phyloP scores from a whole-genome alignment of 2,329 filamentous ascomycete species.

The Ilyonectria robusta region DNA sequence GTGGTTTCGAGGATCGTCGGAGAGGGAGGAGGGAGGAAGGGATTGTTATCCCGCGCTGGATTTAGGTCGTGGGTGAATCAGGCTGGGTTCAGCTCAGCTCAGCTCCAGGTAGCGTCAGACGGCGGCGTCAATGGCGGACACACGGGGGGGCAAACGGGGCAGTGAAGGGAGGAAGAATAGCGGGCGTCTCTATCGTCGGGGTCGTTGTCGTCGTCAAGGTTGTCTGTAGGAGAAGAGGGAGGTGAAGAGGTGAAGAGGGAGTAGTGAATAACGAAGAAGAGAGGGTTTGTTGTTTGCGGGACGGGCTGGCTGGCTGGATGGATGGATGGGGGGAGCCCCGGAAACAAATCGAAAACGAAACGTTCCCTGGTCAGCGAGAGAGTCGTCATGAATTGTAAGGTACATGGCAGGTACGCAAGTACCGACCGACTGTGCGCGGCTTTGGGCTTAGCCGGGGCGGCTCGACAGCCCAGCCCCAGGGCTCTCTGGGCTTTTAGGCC shows the following conservation, averaged over 20 bases:
- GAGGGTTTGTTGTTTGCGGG: constrained; percentile 20
- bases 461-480: background rate
- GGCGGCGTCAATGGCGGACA: constrained; percentile 1
- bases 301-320: background rate
- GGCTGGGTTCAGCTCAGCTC: constrained; percentile 13
- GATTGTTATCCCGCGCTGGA: constrained; percentile 13
- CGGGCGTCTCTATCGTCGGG: background rate
- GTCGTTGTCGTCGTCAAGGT: constrained; percentile 13
- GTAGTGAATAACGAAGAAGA: background rate
- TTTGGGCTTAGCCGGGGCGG: background rate
- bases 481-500: too few species aligned
- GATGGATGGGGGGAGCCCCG: constrained; percentile 12
- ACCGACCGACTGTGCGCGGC: background rate
- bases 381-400: constrained; percentile 6
- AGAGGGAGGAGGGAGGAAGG: background rate
- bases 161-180: background rate
- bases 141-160: background rate
- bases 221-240: background rate
- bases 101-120: constrained; percentile 10
- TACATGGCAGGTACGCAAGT: background rate
- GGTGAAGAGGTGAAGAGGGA: constrained; percentile 3
- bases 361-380: constrained; percentile 30
- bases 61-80: constrained; percentile 20
- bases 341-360: constrained; percentile 34
- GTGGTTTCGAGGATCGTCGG: background rate